Percentiles rank a stretch among this genome's conserved stretches.
Conservation (phyloP, 495 filamentous ascomycete genomes). For the Podospora conica region DNA sequence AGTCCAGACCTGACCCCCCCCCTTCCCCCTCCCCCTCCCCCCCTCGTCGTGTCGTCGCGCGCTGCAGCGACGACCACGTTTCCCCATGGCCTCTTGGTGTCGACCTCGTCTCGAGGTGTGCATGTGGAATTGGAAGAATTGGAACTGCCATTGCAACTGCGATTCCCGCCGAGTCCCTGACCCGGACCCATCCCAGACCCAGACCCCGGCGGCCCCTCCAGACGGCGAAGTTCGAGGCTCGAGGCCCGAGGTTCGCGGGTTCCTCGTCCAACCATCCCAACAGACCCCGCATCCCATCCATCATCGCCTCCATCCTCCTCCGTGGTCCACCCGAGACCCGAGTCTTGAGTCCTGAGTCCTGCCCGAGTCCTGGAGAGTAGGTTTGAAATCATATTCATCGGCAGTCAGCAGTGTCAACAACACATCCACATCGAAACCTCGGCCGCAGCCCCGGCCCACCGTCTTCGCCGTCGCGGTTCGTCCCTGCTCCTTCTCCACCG, state of each 20-base stretch:
- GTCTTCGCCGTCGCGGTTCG: neutral
- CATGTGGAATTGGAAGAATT: neutral
- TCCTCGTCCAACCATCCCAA: neutral
- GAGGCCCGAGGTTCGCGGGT: neutral
- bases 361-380: too few species aligned
- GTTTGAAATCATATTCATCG: neutral
- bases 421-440: neutral
- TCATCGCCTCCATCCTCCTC: neutral
- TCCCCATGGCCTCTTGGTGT: neutral
- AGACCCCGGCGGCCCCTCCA: too few species aligned
- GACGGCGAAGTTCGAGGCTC: neutral
- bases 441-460: neutral
- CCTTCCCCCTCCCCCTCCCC: neutral
- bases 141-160: neutral
- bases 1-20: conserved; percentile 12
- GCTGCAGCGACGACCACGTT: neutral
- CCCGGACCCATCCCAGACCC: neutral
- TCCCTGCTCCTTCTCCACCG: neutral
- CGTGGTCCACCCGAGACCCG: too few species aligned
- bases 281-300: neutral
- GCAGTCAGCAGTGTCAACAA: neutral
- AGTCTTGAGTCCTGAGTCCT: too few species aligned
- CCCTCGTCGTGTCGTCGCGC: neutral
- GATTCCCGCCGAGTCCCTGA: neutral
- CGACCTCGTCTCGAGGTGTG: neutral